These are phyloP conservation scores for Aureobasidium lini DNA, from an alignment of 2,329 filamentous ascomycete genomes.

Conservation along the genomic window DNA sequence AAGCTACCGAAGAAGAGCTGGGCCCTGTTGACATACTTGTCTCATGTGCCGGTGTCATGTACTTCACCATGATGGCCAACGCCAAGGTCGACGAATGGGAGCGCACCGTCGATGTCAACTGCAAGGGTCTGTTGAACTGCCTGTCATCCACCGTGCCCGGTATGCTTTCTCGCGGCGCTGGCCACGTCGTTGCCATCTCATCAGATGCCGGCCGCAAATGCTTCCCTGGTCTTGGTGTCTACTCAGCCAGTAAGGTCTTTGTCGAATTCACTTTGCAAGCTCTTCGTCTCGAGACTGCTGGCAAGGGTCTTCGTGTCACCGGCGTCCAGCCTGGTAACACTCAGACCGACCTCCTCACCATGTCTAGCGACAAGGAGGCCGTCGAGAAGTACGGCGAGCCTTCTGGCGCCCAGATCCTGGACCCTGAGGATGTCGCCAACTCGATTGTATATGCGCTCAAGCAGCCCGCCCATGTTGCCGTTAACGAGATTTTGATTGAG, in stretches of 20 bases:
- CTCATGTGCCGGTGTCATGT: constrained; percentile 77
- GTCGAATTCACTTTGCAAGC: constrained; percentile 74
- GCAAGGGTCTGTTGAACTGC: constrained; percentile 71
- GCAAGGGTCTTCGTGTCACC: constrained; percentile 64
- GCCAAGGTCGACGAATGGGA: constrained; percentile 68
- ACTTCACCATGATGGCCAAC: constrained; percentile 82
- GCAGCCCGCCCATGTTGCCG: constrained; percentile 67
- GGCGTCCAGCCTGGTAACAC: constrained; percentile 71
- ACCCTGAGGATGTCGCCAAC: constrained; percentile 63
- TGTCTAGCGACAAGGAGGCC: constrained; percentile 70
- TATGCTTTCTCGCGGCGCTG: constrained; percentile 62
- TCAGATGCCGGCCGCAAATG: constrained; percentile 76
- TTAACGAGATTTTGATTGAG: constrained; percentile 76
- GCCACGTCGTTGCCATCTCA: constrained; percentile 74
- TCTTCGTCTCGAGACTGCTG: constrained; percentile 67
- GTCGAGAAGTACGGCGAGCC: constrained; percentile 73
- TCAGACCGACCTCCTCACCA: constrained; percentile 62
- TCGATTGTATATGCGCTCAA: constrained; percentile 67
- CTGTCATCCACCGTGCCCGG: constrained; percentile 60
- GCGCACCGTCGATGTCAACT: constrained; percentile 76
- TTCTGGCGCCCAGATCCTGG: constrained; percentile 66
- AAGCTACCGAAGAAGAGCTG: constrained; percentile 51
- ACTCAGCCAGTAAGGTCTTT: constrained; percentile 79
- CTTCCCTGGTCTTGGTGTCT: constrained; percentile 73
- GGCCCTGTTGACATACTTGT: constrained; percentile 73